Evolutionary conservation across 768 basidiomycete species (phyloP).

Genomic region (Boletus tomentosulus): DNA sequence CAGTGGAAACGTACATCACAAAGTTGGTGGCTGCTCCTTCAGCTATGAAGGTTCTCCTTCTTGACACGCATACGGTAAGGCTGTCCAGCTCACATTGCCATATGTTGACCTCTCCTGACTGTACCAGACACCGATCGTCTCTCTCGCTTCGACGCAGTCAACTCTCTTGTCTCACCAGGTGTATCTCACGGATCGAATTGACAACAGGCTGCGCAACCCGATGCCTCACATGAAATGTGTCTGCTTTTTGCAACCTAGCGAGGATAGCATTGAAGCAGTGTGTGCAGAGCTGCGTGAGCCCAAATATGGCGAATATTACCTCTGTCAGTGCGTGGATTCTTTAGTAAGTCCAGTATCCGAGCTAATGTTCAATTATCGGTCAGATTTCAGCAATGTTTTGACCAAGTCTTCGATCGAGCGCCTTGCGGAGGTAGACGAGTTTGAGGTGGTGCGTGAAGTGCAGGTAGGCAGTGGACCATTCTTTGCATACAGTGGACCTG

Average conservation of each 20-base stretch:
- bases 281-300: conserved; percentile 84
- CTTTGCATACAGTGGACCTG: not conserved
- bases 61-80: conserved; percentile 90
- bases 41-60: conserved; percentile 92
- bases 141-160: conserved; percentile 91
- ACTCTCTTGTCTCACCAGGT: conserved; percentile 92
- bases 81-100: not conserved
- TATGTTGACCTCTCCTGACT: conserved; percentile 6
- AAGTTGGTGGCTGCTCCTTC: conserved; percentile 82
- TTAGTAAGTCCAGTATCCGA: conserved; percentile 15
- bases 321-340: conserved; percentile 90
- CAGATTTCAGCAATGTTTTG: conserved; percentile 94
- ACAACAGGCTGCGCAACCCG: conserved; percentile 86
- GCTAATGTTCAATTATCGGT: conserved; percentile 13
- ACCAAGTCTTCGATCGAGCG: conserved; percentile 89
- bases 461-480: conserved; percentile 53
- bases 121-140: conserved; percentile 87
- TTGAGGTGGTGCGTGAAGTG: conserved; percentile 94
- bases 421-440: conserved; percentile 90
- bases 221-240: conserved; percentile 98
- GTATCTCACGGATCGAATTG: conserved; percentile 96
- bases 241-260: conserved; percentile 82
- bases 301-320: conserved; percentile 96
- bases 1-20: conserved; percentile 88
- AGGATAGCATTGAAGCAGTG: conserved; percentile 78